Conservation (phyloP, 1,284 basidiomycete genomes). For the Cystobasidium pallidum region DNA sequence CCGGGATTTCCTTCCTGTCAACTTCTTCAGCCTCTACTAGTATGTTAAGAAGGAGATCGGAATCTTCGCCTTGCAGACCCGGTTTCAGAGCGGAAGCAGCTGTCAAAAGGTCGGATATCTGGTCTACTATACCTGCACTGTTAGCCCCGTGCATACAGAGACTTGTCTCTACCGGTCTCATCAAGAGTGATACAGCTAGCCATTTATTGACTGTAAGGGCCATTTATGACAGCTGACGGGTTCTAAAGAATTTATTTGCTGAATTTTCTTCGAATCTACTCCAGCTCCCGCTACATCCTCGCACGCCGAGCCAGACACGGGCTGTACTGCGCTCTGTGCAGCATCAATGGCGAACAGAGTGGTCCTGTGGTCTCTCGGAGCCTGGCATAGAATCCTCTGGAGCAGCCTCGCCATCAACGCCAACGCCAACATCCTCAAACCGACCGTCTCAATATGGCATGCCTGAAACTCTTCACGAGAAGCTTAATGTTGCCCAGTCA, state of each 20-base stretch:
- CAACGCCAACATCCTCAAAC: conserved; percentile 19
- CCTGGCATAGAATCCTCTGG: neutral
- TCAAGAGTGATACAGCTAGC: conserved; percentile 57
- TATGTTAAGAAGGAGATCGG: conserved; percentile 32
- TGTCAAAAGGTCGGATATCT: conserved; percentile 53
- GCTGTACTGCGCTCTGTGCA: conserved; percentile 56
- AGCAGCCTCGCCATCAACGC: conserved; percentile 23
- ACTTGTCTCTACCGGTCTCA: conserved; percentile 57
- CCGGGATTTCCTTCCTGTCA: neutral
- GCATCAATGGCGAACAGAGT: conserved; percentile 56
- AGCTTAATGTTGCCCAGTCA: neutral
- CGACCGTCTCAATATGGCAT: neutral
- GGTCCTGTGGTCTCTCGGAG: conserved; percentile 54
- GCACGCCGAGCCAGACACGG: conserved; percentile 56
- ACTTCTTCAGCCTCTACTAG: neutral
- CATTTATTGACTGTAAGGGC: conserved; percentile 54
- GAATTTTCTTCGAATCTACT: too few relatives aligned
- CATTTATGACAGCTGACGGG: neutral
- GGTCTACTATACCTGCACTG: conserved; percentile 56
- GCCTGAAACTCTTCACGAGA: conserved; percentile 3
- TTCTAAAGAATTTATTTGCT: neutral
- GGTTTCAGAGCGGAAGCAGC: neutral
- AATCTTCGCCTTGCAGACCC: conserved; percentile 37
- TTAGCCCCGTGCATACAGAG: conserved; percentile 58
- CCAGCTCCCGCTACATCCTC: conserved; percentile 57